A percentile compares a stretch with the other conserved stretches of the same genome.
Evolutionary conservation across 345 rosid species (phyloP).

Genomic region (Aquilaria sinensis): DNA sequence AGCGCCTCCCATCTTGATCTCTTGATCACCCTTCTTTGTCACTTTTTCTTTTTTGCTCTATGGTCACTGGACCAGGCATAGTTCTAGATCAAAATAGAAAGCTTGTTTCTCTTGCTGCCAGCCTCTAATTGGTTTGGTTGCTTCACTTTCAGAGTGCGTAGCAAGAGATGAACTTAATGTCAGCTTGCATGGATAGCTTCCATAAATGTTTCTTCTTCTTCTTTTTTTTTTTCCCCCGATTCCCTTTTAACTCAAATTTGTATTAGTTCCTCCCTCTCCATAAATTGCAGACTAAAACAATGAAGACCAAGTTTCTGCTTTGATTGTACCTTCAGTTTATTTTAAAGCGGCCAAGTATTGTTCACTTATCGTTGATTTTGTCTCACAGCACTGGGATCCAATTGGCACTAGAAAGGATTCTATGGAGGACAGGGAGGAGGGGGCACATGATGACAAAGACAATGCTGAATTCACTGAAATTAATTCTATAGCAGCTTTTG

Average conservation of each 20-base stretch:
- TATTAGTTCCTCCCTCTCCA: background rate
- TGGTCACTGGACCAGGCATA: background rate
- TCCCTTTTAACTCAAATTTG: background rate
- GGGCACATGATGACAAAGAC: conserved; percentile 22
- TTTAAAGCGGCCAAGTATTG: background rate
- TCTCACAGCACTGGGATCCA: conserved; percentile 62
- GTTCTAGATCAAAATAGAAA: background rate
- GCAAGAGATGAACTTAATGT: too few species aligned
- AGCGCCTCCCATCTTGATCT: conserved; percentile 11
- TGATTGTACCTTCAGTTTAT: background rate
- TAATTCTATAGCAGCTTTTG: conserved; percentile 43
- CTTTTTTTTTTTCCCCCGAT: too few species aligned
- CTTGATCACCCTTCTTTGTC: background rate
- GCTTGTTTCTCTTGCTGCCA: background rate
- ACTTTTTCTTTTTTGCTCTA: background rate
- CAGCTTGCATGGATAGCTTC: too few species aligned
- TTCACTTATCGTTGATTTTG: conserved; percentile 12
- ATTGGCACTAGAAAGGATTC: conserved; percentile 14
- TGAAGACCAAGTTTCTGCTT: background rate
- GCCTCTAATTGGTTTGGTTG: background rate
- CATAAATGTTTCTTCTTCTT: too few species aligned
- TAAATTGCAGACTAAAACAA: background rate
- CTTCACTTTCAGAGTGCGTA: too few species aligned
- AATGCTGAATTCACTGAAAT: conserved; percentile 28
- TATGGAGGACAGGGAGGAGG: conserved; percentile 10